These are phyloP conservation scores for Emmonsiellopsis sp. DNA, from an alignment of 2,329 filamentous ascomycete species.

Conservation along the genomic window DNA sequence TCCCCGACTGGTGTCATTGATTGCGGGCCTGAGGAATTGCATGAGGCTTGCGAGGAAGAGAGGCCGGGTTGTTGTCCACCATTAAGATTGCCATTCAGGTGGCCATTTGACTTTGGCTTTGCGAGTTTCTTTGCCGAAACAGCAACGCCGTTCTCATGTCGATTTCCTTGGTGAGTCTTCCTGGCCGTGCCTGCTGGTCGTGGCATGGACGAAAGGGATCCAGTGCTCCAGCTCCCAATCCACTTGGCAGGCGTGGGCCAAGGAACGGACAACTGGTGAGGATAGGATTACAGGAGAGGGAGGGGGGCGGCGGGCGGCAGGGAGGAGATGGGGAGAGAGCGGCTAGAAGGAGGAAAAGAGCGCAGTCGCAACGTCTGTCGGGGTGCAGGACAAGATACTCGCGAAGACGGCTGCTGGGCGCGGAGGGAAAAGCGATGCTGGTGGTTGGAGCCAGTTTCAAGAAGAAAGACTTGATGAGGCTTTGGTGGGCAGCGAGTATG, in stretches of 20 bases:
- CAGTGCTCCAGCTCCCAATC: slow-evolving; percentile 35
- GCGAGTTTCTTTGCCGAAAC: slow-evolving; percentile 62
- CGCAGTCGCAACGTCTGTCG: not conserved
- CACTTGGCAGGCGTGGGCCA: slow-evolving; percentile 40
- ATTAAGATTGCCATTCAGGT: slow-evolving; percentile 43
- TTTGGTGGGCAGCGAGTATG: not conserved
- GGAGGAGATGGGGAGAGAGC: not conserved
- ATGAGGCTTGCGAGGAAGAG: slow-evolving; percentile 30
- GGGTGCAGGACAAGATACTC: not conserved
- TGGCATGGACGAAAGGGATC: slow-evolving; percentile 38
- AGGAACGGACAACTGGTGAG: slow-evolving; percentile 18
- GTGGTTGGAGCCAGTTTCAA: slow-evolving; percentile 1
- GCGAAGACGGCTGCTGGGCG: not conserved
- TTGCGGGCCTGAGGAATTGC: slow-evolving; percentile 22
- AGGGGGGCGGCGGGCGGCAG: not conserved
- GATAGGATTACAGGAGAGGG: not conserved
- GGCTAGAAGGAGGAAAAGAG: not conserved
- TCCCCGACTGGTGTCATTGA: slow-evolving; percentile 17
- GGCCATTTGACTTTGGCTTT: slow-evolving; percentile 47
- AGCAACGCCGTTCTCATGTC: slow-evolving; percentile 82
- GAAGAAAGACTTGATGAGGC: not conserved
- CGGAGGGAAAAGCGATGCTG: not conserved
- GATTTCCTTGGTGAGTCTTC: slow-evolving; percentile 58
- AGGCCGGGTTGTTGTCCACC: slow-evolving; percentile 27
- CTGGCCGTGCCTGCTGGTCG: slow-evolving; percentile 39